Evolutionary conservation across 2,329 filamentous ascomycete genomes (phyloP).

Genomic region (Ambrosiella cleistominuta): DNA sequence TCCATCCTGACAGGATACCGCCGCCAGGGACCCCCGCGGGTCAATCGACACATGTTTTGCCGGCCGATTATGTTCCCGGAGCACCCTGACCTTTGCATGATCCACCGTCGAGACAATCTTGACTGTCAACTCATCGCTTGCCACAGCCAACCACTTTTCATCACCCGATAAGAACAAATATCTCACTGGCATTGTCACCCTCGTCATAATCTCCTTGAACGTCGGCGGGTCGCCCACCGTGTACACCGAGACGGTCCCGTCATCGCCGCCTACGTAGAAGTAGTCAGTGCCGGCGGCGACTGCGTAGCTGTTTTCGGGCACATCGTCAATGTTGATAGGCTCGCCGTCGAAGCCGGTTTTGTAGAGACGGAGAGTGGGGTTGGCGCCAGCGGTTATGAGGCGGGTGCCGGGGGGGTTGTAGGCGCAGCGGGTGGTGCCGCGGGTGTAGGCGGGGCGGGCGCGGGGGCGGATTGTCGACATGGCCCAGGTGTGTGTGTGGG

Average conservation of each 20-base stretch:
- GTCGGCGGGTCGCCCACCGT: slow-evolving; percentile 44
- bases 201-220: slow-evolving; percentile 67
- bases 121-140: slow-evolving; percentile 88
- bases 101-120: slow-evolving; percentile 75
- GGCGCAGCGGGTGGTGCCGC: slow-evolving; percentile 68
- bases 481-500: neutral
- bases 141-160: slow-evolving; percentile 75
- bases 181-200: slow-evolving; percentile 70
- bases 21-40: slow-evolving; percentile 53
- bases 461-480: slow-evolving; percentile 27
- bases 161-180: slow-evolving; percentile 73
- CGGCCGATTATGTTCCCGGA: slow-evolving; percentile 71
- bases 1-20: slow-evolving; percentile 77
- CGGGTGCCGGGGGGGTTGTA: slow-evolving; percentile 81
- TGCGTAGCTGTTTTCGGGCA: slow-evolving; percentile 67
- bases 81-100: slow-evolving; percentile 54
- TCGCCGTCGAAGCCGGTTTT: slow-evolving; percentile 83
- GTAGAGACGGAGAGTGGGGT: slow-evolving; percentile 87
- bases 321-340: slow-evolving; percentile 80
- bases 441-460: slow-evolving; percentile 58
- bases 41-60: slow-evolving; percentile 88
- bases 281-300: slow-evolving; percentile 62
- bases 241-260: slow-evolving; percentile 91
- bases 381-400: slow-evolving; percentile 79
- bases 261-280: slow-evolving; percentile 80